Evolutionary conservation across 1,139 yeast species (phyloP).

Genomic region (Yamadazyma dendronema): DNA sequence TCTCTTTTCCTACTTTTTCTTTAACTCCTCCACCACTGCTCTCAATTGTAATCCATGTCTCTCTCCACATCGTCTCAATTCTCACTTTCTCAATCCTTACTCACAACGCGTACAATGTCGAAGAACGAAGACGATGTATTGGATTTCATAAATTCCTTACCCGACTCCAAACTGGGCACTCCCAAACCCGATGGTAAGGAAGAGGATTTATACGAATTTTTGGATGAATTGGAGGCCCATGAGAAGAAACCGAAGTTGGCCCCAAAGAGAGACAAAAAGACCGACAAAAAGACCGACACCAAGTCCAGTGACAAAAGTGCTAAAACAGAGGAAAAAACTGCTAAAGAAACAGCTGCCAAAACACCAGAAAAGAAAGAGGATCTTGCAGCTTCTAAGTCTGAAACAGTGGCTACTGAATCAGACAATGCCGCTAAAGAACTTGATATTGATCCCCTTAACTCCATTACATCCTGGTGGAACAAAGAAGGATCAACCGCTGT

Average conservation of each 20-base stretch:
- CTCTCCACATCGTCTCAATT: neutral
- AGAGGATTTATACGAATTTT: constrained; percentile 79
- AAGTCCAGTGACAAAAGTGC: neutral
- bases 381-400: too few species aligned
- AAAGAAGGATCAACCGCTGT: constrained; percentile 74
- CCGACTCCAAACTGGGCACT: constrained; percentile 54
- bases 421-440: constrained; percentile 4
- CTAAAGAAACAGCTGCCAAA: constrained; percentile 5
- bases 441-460: constrained; percentile 62
- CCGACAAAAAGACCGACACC: constrained; percentile 1
- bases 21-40: too few species aligned
- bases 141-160: constrained; percentile 86
- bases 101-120: constrained; percentile 1
- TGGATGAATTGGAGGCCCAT: constrained; percentile 72
- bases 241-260: constrained; percentile 20
- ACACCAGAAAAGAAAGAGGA: too few species aligned
- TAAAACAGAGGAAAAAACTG: constrained; percentile 4
- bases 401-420: constrained; percentile 7
- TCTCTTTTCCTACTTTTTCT: too few species aligned
- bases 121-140: constrained; percentile 65
- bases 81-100: neutral
- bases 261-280: constrained; percentile 11
- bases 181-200: constrained; percentile 48
- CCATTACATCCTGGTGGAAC: constrained; percentile 83
- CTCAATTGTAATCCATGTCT: too few species aligned